phyloP scores from a whole-genome alignment of 768 basidiomycete genomes.

The Mrakia blollopis region DNA sequence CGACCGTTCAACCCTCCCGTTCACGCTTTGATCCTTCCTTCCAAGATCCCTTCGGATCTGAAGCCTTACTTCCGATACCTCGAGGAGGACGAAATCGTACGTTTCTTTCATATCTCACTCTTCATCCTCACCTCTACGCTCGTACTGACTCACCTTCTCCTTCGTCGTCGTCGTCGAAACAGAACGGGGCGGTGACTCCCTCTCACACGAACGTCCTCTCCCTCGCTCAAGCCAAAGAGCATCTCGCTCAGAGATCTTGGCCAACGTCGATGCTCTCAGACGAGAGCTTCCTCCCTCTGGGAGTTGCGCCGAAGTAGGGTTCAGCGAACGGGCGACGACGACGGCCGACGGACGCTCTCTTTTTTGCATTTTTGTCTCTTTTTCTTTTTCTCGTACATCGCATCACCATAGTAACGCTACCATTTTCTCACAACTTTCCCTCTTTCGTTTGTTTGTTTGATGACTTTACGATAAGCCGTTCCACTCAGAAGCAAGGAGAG shows the following conservation, averaged over 20 bases:
- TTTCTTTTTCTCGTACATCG: too few relatives aligned
- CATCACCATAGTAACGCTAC: too few relatives aligned
- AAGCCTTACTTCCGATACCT: slow-evolving; percentile 6
- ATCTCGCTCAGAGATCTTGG: not conserved
- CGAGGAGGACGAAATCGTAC: not conserved
- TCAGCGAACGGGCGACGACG: not conserved
- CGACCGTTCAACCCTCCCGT: slow-evolving; percentile 13
- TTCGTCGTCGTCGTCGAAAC: not conserved
- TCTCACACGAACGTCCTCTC: slow-evolving; percentile 16
- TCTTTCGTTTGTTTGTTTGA: too few relatives aligned
- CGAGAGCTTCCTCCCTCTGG: slow-evolving; percentile 8
- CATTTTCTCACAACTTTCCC: too few relatives aligned
- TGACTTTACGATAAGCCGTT: too few relatives aligned
- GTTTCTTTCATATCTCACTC: not conserved
- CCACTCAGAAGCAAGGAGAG: too few relatives aligned
- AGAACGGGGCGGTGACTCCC: not conserved
- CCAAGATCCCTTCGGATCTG: not conserved
- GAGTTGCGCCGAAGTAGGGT: not conserved
- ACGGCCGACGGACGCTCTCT: not conserved
- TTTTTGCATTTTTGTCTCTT: too few relatives aligned
- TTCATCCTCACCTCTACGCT: not conserved
- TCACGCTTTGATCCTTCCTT: slow-evolving; percentile 15
- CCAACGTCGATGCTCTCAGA: not conserved
- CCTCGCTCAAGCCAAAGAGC: not conserved
- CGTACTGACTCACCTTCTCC: not conserved